These are phyloP conservation scores for Aureoboletus auriporus DNA, from an alignment of 768 basidiomycete species.

Conservation along the genomic window DNA sequence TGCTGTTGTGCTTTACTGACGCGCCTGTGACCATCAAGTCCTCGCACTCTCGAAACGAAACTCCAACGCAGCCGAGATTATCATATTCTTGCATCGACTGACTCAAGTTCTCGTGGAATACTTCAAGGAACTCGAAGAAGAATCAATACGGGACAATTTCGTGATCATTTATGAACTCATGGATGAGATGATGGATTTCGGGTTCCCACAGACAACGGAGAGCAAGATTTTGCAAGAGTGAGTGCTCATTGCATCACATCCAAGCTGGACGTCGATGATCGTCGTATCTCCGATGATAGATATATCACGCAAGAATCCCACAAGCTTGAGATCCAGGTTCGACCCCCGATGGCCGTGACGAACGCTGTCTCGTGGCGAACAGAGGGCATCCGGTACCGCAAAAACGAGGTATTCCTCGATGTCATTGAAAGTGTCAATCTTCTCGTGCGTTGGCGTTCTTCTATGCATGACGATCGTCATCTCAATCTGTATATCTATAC, in stretches of 20 bases:
- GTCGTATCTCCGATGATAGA: conserved; percentile 32
- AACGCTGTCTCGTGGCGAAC: conserved; percentile 99
- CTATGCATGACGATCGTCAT: not conserved
- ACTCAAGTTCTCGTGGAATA: conserved; percentile 93
- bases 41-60: conserved; percentile 95
- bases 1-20: not conserved
- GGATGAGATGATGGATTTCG: conserved; percentile 99
- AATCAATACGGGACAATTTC: conserved; percentile 98
- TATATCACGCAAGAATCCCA: conserved; percentile 99
- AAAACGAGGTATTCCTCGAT: conserved; percentile 99
- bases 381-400: conserved; percentile 94
- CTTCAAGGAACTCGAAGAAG: conserved; percentile 99
- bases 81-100: conserved; percentile 93
- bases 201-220: conserved; percentile 98
- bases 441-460: conserved; percentile 51
- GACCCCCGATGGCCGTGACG: conserved; percentile 95
- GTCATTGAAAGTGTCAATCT: conserved; percentile 98
- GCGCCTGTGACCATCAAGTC: conserved; percentile 44
- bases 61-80: conserved; percentile 91
- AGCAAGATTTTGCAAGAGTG: conserved; percentile 98
- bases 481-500: not conserved
- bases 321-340: conserved; percentile 89
- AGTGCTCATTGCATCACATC: conserved; percentile 22
- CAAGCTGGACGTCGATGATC: not conserved
- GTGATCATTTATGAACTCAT: conserved; percentile 98